Evolutionary conservation across 352 stramenopile species (phyloP).

Genomic region (Phytophthora aleatoria): DNA sequence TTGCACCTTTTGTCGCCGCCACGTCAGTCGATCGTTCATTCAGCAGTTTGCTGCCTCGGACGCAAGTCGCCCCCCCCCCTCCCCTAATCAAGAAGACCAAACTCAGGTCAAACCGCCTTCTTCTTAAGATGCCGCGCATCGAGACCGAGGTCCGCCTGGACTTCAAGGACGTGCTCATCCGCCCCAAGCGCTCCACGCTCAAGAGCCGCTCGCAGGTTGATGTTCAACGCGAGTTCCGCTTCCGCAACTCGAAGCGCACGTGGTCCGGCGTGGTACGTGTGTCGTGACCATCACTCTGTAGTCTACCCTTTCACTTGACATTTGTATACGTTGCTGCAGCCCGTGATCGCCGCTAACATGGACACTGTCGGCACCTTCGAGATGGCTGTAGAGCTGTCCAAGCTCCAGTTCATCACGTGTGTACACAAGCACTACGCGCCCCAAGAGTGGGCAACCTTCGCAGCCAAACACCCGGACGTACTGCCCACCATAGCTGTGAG

Average conservation of each 20-base stretch:
- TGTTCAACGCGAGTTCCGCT: conserved; percentile 69
- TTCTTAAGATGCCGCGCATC: conserved; percentile 78
- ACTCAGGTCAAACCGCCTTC: not conserved
- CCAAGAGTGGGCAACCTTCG: conserved; percentile 71
- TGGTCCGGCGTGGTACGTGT: conserved; percentile 67
- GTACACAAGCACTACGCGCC: conserved; percentile 92
- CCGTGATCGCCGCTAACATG: conserved; percentile 93
- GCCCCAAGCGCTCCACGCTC: conserved; percentile 92
- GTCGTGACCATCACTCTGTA: conserved; percentile 9
- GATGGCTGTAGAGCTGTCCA: conserved; percentile 78
- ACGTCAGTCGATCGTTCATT: conserved; percentile 32
- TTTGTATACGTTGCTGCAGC: conserved; percentile 33
- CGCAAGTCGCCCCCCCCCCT: conserved; percentile 24
- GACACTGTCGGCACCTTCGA: conserved; percentile 93
- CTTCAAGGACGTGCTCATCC: conserved; percentile 95
- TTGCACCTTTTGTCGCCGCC: conserved; percentile 16
- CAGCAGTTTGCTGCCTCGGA: conserved; percentile 38
- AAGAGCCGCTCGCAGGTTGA: conserved; percentile 88
- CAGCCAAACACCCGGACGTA: conserved; percentile 48
- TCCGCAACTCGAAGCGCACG: conserved; percentile 79
- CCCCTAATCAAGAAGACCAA: conserved; percentile 5
- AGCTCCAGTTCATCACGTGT: conserved; percentile 88
- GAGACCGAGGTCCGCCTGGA: conserved; percentile 91
- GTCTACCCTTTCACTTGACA: not conserved
- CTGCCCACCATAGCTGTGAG: conserved; percentile 81